Evolutionary conservation across 2,329 filamentous ascomycete species (phyloP), one percentile per base, ranked within the genome.

Genomic region (Aureobasidium vineae): DNA sequence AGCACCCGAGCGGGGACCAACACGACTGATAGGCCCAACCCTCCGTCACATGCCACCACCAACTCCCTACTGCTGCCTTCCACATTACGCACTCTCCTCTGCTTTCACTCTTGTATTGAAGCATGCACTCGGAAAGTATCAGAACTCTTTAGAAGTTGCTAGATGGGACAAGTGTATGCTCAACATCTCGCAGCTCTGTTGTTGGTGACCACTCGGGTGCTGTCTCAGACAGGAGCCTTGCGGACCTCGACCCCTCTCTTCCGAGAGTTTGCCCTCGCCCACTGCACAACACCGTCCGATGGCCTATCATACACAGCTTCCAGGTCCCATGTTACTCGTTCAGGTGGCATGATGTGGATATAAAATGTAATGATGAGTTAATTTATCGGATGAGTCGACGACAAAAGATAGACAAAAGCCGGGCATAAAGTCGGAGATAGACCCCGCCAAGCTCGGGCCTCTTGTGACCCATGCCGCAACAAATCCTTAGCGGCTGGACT

Each of bases 1-100:
- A 36, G 28, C 36, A 41, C 36, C 28, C n/a, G 57, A 47, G 57
- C 57, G 57, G 57, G 57, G 57, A 49, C 28, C 41, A 43, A 28
- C 21, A 21, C 41, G 5, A 45, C 28, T 36, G 56, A 60, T 61
- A 61, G 57, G 57, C 57, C 28, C 41, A 36, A 49, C 41, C 2
- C 57, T 38, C 28, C 13, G 57, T 61, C 57, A 61, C 57, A 61
- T 61, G 57, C 57, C 57, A 61, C 28, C 57, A 61, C 31, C 28
- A 16, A 21, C 26, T 59, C 54, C 5, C 8, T 23, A 10, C 15
- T 33, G 11, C 2, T 16, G 13, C 19, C 53, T 56, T 31, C n/a
- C 19, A 3, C 11, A 4, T 6, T 8, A 54, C n/a, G 36, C 19
- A n/a, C 11, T 54, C 38, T 31, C 15, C 31, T 54, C 49, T 52